These are phyloP conservation scores for Nitzschia inconspicua DNA, from an alignment of 108 stramenopile species.

Conservation along the genomic window DNA sequence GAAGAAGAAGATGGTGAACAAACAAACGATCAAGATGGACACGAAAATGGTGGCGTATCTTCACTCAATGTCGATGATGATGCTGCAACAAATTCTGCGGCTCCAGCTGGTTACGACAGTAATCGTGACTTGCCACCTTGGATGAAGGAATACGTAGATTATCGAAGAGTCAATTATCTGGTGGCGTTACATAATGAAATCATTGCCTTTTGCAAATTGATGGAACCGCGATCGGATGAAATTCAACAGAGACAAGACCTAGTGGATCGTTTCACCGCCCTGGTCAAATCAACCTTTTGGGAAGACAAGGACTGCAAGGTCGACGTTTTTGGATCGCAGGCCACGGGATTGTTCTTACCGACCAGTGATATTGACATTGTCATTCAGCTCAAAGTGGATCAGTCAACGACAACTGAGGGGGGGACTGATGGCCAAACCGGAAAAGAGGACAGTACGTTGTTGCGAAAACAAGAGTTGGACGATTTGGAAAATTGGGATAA, in stretches of 20 bases:
- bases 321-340: conserved; percentile 90
- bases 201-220: conserved; percentile 83
- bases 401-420: conserved; percentile 9
- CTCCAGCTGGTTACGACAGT: neutral
- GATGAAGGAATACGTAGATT: conserved; percentile 34
- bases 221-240: conserved; percentile 78
- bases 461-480: conserved; percentile 12
- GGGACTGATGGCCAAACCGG: neutral
- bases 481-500: conserved; percentile 43
- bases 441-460: neutral
- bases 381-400: conserved; percentile 35
- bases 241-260: conserved; percentile 47
- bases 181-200: conserved; percentile 95
- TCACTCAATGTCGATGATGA: neutral
- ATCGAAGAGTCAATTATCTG: conserved; percentile 41
- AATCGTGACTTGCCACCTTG: conserved; percentile 39
- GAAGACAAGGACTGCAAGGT: conserved; percentile 47
- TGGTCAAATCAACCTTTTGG: conserved; percentile 49
- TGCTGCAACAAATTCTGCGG: neutral
- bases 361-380: conserved; percentile 85
- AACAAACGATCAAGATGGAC: no score
- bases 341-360: conserved; percentile 85
- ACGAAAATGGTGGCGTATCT: neutral
- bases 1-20: no score
- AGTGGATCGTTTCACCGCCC: conserved; percentile 38